phyloP scores from a whole-genome alignment of 805 yeast genomes.

The Candida loeiensis region DNA sequence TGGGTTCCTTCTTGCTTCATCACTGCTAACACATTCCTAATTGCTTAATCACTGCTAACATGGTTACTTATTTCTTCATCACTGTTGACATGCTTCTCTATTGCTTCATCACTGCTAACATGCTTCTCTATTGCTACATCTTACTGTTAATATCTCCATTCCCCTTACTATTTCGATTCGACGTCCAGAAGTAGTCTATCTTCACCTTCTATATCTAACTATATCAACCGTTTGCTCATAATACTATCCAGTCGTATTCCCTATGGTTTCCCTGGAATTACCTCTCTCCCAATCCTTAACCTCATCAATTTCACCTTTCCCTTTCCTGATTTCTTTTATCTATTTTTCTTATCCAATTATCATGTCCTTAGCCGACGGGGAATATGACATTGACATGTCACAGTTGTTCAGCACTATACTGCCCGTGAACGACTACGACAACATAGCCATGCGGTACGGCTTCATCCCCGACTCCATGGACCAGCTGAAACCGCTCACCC shows the following conservation, averaged over 20 bases:
- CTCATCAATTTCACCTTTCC: background rate
- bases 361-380: constrained; percentile 41
- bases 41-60: no score
- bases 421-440: constrained; percentile 12
- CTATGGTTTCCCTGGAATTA: background rate
- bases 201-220: no score
- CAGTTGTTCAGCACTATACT: constrained; percentile 16
- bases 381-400: constrained; percentile 39
- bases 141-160: no score
- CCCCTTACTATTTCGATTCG: no score
- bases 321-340: background rate
- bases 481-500: constrained; percentile 27
- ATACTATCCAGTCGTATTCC: background rate
- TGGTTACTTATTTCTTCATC: no score
- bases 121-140: no score
- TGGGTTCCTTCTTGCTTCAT: no score
- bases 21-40: no score
- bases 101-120: no score
- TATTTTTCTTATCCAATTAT: background rate
- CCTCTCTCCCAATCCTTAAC: background rate
- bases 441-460: constrained; percentile 37
- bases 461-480: constrained; percentile 41
- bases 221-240: no score
- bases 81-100: no score
- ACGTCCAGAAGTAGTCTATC: no score